Evolutionary conservation across 1,139 yeast genomes (phyloP), one percentile per base, ranked within the genome.

Genomic region (Yamadazyma epiphylla): DNA sequence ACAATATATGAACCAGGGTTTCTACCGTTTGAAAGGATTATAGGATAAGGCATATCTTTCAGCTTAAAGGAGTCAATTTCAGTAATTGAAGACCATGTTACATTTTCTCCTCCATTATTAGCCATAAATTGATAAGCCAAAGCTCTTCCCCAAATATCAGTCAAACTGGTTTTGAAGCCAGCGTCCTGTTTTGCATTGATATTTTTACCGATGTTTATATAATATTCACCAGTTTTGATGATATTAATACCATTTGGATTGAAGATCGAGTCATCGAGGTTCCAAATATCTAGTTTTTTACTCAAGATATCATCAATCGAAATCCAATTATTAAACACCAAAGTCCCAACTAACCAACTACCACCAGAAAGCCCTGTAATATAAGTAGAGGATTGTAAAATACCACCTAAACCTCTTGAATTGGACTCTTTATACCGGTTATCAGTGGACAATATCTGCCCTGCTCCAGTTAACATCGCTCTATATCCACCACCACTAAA

Each of bases 401-500:
- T 39, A 0, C 73, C 73, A 0, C 72, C 72, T 24, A 67, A 49
- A 0, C 63, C 70, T 17, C 45, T 36, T 1, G 38, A 24, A 13
- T 37, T 48, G 22, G 67, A 44, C 15, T 45, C 53, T 22, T 43
- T 36, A 28, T 44, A 58, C 25, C 72, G 39, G 25, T 44, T 49
- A 38, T 67, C 74, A 8, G 64, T 45, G 1, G 60, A 69, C 23
- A 61, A 41, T 5, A 65, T 33, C 32, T 63, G 57, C 2, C 73
- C 74, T 0, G 71, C 73, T 5, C 71, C 72, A 22, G 47, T 42
- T 24, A 67, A 49, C 71, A 66, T 64, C 26, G 74, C 70, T 30
- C 74, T 48, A 39, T 64, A 66, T 1, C 73, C 72, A 22, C 74
- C 73, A 1, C 74, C 74, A 37, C 69, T 60, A 34, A 64, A 64